Evolutionary conservation across 257 asterid genomes (phyloP), one percentile per base, ranked within the genome.

Genomic region (Nicotiana knightiana): DNA sequence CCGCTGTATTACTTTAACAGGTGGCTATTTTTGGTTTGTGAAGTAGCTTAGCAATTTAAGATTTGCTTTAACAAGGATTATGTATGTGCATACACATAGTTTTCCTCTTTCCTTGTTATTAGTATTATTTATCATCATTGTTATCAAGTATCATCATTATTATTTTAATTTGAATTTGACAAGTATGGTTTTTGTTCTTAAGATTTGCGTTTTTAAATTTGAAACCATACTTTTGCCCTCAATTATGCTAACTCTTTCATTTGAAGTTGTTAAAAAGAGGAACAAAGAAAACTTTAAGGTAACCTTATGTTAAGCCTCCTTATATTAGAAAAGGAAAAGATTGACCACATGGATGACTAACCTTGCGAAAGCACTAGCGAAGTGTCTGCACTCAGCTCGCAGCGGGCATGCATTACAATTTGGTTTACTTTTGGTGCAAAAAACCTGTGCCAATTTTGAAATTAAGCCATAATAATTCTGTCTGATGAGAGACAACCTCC

Each of bases 281-380:
- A 73, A 48, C 28, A 58, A 51, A 73, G 62, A 11, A 48, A 73
- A 73, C 51, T n/a, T 73, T n/a, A 70, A 61, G 80, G 83, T 76
- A 64, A 51, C 75, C 39, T 82, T 59, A 39, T 83, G 79, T 65
- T 61, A 8, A 43, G 51, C 51, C 51, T 43, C 51, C 12, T 9
- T 43, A 43, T 43, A 43, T 9, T 43, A 2, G 2, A 43, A 43
- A 43, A 43, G 9, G 51, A 43, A 43, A 43, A 26, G 77, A 67
- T 71, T 55, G 73, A 89, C 76, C 57, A 48, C 67, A 77, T 67
- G 77, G 86, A 86, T 66, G 81, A 68, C 86, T 86, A 81, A 96
- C 99, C 98, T 96, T 81, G 99, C 98, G 85, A 89, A 94, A 82
- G 99, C 97, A 82, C 98, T 96, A 62, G 99, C 98, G 79, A 93